Percentiles rank a stretch among this genome's conserved stretches.
Evolutionary conservation across 176 grass and related monocot genomes (phyloP).

Genomic region (Avena sativa): DNA sequence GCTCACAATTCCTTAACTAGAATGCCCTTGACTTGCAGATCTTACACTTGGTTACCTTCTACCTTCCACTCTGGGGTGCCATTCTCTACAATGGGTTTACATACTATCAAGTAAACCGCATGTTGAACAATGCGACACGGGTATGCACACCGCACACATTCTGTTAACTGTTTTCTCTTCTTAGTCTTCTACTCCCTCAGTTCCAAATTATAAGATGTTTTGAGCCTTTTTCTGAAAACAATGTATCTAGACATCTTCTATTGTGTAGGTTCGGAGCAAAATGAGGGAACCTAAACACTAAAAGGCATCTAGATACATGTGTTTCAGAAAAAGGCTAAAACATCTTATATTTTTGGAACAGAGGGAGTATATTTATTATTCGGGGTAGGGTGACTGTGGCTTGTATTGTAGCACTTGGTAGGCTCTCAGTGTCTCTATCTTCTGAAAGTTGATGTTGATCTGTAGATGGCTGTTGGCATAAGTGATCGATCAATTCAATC

Average conservation of each 20-base stretch:
- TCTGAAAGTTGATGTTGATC: conserved; percentile 42
- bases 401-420: not conserved
- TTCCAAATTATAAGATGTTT: too few relatives aligned
- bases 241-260: too few relatives aligned
- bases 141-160: conserved; percentile 43
- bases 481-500: conserved; percentile 81
- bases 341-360: too few relatives aligned
- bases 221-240: too few relatives aligned
- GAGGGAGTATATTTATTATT: too few relatives aligned
- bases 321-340: not conserved
- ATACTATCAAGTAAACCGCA: conserved; percentile 93
- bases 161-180: conserved; percentile 17
- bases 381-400: not conserved
- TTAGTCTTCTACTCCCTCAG: not conserved
- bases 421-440: conserved; percentile 16
- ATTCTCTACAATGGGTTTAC: conserved; percentile 98
- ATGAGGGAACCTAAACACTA: too few relatives aligned
- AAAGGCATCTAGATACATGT: too few relatives aligned
- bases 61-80: conserved; percentile 91
- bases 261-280: too few relatives aligned
- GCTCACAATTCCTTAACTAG: conserved; percentile 23
- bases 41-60: conserved; percentile 88
- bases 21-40: conserved; percentile 56
- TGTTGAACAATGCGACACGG: conserved; percentile 92
- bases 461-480: conserved; percentile 94